These are phyloP conservation scores for Beauveria sp. DNA, from an alignment of 2,329 filamentous ascomycete genomes.

Conservation along the genomic window DNA sequence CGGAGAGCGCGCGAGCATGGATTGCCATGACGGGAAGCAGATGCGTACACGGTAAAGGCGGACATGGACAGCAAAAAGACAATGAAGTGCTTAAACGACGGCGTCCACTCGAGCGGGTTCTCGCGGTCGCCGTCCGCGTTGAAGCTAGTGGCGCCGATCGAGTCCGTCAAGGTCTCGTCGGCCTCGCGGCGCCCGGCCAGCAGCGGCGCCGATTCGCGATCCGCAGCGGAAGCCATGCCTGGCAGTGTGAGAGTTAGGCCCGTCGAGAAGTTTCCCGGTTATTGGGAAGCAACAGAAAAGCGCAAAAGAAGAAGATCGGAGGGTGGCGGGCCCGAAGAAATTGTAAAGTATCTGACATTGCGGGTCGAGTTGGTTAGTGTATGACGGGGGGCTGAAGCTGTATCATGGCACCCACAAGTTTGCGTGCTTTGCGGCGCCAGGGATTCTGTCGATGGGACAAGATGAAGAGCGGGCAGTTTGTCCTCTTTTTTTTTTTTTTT, in stretches of 20 bases:
- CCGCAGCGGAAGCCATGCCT: not conserved
- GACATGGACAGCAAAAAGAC: conserved; percentile 7
- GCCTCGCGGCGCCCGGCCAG: not conserved
- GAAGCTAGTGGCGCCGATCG: conserved; percentile 9
- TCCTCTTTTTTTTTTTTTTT: too few relatives aligned
- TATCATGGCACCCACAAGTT: not conserved
- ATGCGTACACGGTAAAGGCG: conserved; percentile 1
- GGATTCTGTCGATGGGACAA: not conserved
- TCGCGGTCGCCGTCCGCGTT: conserved; percentile 15
- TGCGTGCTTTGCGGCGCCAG: not conserved
- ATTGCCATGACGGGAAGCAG: not conserved
- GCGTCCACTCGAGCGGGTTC: conserved; percentile 8
- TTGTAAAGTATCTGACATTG: not conserved
- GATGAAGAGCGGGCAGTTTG: not conserved
- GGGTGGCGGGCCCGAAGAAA: not conserved
- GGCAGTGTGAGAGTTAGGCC: not conserved
- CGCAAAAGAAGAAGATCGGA: not conserved
- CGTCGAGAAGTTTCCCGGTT: not conserved
- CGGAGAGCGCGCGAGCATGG: too few relatives aligned
- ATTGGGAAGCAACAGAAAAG: not conserved
- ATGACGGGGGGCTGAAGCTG: not conserved
- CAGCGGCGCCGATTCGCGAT: not conserved
- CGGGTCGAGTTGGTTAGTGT: not conserved
- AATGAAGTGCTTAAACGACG: conserved; percentile 6
- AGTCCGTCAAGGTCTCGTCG: not conserved